Base-by-base conservation (phyloP, 805 yeast species). In the Kluyveromyces starmeri region DNA sequence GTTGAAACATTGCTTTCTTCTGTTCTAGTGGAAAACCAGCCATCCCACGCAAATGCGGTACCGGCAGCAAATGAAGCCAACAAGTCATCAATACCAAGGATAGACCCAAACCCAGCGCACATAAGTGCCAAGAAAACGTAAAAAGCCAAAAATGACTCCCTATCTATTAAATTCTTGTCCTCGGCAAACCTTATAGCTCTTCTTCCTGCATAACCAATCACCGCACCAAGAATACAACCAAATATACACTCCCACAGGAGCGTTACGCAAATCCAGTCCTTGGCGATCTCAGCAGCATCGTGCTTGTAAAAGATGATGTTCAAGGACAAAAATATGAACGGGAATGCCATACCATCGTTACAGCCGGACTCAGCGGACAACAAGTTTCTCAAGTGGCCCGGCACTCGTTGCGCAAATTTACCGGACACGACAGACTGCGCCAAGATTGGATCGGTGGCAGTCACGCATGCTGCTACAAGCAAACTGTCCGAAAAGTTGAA, bases 271-370 rank as follows among this genome's bases (percentile, higher is more conserved):
- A 86, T 66, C 89, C 95, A 86, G 43, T 86, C 80, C 49, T 78
- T 76, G 19, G 85, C 71, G 39, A 86, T 82, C 42, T 72, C 75
- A 3, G 75, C 70, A 2, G 77, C 73, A 35, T 82, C 59, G 3
- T 82, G 82, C 20, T 70, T 68, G 51, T 80, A 75, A n/a, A 74
- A 54, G 34, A 86, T 71, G 30, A 85, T 53, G 51, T 79, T 71
- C 41, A 84, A 61, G 2, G 92, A 75, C 27, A 88, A 51, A 57
- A 60, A 68, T 67, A 83, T 82, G 52, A 86, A 86, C 0, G 96
- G 96, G 51, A 83, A 86, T 0, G 96, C 96, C 92, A 86, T 80
- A 28, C 96, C 96, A 52, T 86, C 96, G 57, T 86, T 86, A 54
- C 95, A 86, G 56, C 95, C 95, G 3, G 60, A 55, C 48, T 84